phyloP scores from a whole-genome alignment of 352 stramenopile genomes.

The Globisporangium canariense region DNA sequence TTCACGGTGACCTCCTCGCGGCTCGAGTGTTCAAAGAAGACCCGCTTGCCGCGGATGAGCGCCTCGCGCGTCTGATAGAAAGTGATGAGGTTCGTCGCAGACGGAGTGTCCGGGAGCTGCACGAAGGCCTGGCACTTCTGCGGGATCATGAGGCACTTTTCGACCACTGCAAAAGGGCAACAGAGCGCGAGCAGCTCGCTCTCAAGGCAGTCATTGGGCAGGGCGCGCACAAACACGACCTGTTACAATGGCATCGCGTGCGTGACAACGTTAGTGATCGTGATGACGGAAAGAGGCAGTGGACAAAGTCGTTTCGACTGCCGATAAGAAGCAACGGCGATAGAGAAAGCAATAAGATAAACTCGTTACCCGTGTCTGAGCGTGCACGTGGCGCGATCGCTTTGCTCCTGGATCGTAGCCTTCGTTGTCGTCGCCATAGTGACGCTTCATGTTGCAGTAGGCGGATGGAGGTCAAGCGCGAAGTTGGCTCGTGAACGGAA shows the following conservation, averaged over 20 bases:
- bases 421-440: slow-evolving; percentile 22
- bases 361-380: slow-evolving; percentile 45
- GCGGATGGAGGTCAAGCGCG: slow-evolving; percentile 7
- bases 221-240: slow-evolving; percentile 76
- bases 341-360: slow-evolving; percentile 2
- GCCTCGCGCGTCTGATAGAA: slow-evolving; percentile 80
- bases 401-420: slow-evolving; percentile 31
- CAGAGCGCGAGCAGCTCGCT: slow-evolving; percentile 80
- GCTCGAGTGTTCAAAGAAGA: slow-evolving; percentile 75
- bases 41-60: slow-evolving; percentile 73
- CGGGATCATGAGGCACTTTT: slow-evolving; percentile 74
- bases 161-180: slow-evolving; percentile 76
- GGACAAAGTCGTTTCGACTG: slow-evolving; percentile 5
- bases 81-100: slow-evolving; percentile 66
- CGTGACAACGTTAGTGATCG: neutral
- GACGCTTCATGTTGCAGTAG: slow-evolving; percentile 36
- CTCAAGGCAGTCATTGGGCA: slow-evolving; percentile 75
- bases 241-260: slow-evolving; percentile 14
- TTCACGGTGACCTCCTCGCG: slow-evolving; percentile 57
- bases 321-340: slow-evolving; percentile 20
- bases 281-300: neutral
- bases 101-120: slow-evolving; percentile 61
- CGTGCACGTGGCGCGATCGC: slow-evolving; percentile 32
- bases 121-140: slow-evolving; percentile 80
- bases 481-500: neutral